Evolutionary conservation across 164 flowering plant species (phyloP).

Genomic region (Vitis riparia): DNA sequence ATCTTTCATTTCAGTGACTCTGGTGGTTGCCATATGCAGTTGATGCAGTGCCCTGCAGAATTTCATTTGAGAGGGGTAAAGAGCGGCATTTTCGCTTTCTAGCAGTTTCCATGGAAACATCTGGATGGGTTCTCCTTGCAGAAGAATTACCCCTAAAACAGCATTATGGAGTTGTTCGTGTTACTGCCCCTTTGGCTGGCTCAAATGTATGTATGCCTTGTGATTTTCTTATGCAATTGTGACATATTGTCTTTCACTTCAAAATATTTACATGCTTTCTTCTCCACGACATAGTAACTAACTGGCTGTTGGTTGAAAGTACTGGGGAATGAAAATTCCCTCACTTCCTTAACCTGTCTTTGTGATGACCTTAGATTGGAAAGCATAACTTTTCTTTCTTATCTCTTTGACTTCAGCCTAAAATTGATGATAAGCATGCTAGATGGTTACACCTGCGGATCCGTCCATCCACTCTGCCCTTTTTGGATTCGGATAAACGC

Average conservation of each 20-base stretch:
- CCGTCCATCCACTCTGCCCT: constrained; percentile 81
- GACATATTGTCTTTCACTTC: too few relatives aligned
- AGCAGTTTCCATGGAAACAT: constrained; percentile 60
- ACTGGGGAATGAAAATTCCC: too few relatives aligned
- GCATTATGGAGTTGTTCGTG: constrained; percentile 66
- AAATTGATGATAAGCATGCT: constrained; percentile 77
- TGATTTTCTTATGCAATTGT: background rate
- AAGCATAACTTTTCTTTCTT: background rate
- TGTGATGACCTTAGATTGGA: too few relatives aligned
- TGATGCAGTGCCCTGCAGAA: constrained; percentile 94
- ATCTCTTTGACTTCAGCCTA: constrained; percentile 52
- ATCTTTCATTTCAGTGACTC: constrained; percentile 2
- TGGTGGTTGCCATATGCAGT: constrained; percentile 45
- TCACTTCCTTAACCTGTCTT: too few relatives aligned
- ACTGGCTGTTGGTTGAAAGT: too few relatives aligned
- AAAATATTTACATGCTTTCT: too few relatives aligned
- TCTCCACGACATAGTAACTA: too few relatives aligned
- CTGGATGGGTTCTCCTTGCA: constrained; percentile 85
- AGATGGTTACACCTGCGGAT: constrained; percentile 92
- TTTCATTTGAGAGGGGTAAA: constrained; percentile 94
- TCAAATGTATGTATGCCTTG: constrained; percentile 59
- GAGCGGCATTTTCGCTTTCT: constrained; percentile 86
- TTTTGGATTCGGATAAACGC: constrained; percentile 45
- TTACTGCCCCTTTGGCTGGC: constrained; percentile 86
- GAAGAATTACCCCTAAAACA: constrained; percentile 72